Evolutionary conservation across 2,329 filamentous ascomycete genomes (phyloP), one percentile per base, ranked within the genome.

Genomic region (Dactylellina leptospora): DNA sequence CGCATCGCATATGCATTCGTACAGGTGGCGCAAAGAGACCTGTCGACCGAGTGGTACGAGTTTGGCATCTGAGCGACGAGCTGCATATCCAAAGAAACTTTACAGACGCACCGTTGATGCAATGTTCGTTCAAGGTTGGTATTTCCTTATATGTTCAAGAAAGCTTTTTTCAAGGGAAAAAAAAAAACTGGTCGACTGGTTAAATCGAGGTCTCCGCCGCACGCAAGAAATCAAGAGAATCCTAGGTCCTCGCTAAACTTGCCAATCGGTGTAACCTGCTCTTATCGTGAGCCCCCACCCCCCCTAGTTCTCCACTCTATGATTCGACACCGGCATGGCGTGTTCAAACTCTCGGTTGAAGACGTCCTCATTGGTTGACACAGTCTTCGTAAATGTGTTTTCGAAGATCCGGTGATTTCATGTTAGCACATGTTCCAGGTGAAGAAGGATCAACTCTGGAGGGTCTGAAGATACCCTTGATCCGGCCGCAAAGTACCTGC

Each of bases 281-380:
- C 51, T 58, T 68, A 59, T 68, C 53, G 38, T 33, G 48, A 48
- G 18, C 59, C 58, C 59, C 59, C 48, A 54, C 45, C 48, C n/a
- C 18, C 38, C 38, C 38, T 42, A 42, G 38, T 42, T 42, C 38
- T 4, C 38, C 4, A 42, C n/a, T n/a, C n/a, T n/a, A n/a, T n/a
- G n/a, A n/a, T n/a, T n/a, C n/a, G n/a, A 42, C 8, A 10, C 4
- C 8, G 8, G 38, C 4, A 4, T 4, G 38, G n/a, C n/a, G 4
- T 42, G 38, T 4, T 9, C n/a, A 8, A 4, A 42, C 38, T 33
- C 6, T 9, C 38, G 9, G 38, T 42, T 10, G n/a, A 42, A 4
- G 38, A 6, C 8, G 8, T 9, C 8, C 38, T 16, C 9, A 42
- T 42, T 42, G 38, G n/a, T n/a, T n/a, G n/a, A n/a, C n/a, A n/a